Percentiles rank a stretch among this genome's conserved stretches.
Conservation (phyloP, 495 filamentous ascomycete genomes). For the Tuber aestivum region DNA sequence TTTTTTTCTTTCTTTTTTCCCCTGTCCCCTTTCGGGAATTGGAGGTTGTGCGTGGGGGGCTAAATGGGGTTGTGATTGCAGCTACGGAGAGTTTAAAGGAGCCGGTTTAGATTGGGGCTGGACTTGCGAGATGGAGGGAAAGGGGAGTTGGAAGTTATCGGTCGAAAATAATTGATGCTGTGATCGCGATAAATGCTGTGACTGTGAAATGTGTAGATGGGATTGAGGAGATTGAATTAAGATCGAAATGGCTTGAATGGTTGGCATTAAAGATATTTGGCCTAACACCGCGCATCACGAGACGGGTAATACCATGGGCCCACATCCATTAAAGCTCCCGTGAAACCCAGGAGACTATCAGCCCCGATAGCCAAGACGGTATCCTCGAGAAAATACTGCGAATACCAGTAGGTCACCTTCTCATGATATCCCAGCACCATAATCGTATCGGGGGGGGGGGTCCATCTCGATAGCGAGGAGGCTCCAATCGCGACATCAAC, state of each 20-base stretch:
- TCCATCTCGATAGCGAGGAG: neutral
- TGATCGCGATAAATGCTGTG: neutral
- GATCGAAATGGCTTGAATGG: neutral
- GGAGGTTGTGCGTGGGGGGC: neutral
- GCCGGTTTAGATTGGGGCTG: slow-evolving; percentile 18
- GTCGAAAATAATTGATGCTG: neutral
- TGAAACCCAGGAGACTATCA: neutral
- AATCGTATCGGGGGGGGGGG: neutral
- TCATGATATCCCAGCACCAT: neutral
- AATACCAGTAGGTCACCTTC: neutral
- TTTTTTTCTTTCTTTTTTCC: neutral
- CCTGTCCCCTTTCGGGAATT: neutral
- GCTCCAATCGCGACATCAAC: neutral
- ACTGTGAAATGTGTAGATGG: neutral
- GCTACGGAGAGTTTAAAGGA: slow-evolving; percentile 39
- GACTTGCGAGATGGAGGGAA: neutral
- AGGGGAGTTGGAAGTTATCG: neutral
- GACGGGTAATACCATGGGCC: neutral
- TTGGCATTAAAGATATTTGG: neutral
- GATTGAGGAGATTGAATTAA: neutral
- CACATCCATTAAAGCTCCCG: neutral
- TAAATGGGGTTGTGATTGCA: slow-evolving; percentile 13
- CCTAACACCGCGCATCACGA: neutral
- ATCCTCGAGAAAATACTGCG: neutral
- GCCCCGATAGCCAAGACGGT: neutral